phyloP scores from a whole-genome alignment of 2,329 filamentous ascomycete genomes.

The Paraconiothyrium sp. region DNA sequence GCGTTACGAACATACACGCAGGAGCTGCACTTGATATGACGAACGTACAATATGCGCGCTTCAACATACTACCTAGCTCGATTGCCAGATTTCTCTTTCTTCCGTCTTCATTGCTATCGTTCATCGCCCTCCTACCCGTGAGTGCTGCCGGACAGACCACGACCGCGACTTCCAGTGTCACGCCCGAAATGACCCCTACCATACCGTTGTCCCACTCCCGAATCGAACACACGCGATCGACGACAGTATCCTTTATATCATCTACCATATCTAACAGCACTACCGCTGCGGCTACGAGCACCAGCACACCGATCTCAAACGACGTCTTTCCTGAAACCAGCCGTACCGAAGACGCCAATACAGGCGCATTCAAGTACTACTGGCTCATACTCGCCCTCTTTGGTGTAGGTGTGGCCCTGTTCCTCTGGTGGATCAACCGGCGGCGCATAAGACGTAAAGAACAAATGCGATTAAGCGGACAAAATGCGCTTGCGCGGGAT shows the following conservation, averaged over 20 bases:
- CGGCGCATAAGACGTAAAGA: constrained; percentile 51
- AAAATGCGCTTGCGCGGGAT: constrained; percentile 48
- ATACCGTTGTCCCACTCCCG: constrained; percentile 7
- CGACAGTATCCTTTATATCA: constrained; percentile 19
- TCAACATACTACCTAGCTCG: not conserved
- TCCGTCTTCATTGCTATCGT: constrained; percentile 7
- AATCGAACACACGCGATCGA: constrained; percentile 10
- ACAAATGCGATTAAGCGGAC: constrained; percentile 36
- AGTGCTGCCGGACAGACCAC: constrained; percentile 6
- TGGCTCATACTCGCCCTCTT: constrained; percentile 67
- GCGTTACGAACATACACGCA: not conserved
- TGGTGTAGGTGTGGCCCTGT: constrained; percentile 54
- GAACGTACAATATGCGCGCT: constrained; percentile 11
- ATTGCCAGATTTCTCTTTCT: not conserved
- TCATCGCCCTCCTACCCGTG: constrained; percentile 12
- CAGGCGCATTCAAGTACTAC: constrained; percentile 58
- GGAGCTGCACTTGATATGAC: not conserved
- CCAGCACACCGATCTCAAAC: constrained; percentile 13
- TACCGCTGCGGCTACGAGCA: constrained; percentile 13
- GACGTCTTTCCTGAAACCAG: constrained; percentile 22
- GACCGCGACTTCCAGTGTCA: not conserved
- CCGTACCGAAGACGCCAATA: constrained; percentile 16
- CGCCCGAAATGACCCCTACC: constrained; percentile 8
- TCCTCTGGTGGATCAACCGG: constrained; percentile 57
- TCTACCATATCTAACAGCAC: constrained; percentile 18